Evolutionary conservation across 2,329 filamentous ascomycete species (phyloP).

Genomic region (Aureobasidium zeae): DNA sequence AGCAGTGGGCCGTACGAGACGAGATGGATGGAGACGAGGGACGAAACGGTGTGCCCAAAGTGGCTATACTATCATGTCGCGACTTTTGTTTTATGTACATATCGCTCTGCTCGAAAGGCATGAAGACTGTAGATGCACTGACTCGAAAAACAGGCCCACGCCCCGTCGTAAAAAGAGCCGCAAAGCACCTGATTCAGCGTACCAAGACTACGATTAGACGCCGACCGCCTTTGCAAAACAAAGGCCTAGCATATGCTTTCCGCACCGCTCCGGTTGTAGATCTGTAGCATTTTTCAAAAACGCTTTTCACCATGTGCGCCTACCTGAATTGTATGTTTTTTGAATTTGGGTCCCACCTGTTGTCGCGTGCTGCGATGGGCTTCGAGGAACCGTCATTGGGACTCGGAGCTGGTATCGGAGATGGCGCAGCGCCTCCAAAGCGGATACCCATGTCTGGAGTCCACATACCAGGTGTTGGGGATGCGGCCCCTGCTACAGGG

Average conservation of each 20-base stretch:
- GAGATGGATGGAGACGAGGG: too few species aligned
- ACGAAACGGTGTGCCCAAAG: too few species aligned
- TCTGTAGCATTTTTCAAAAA: background rate
- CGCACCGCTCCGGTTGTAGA: background rate
- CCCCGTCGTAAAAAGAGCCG: too few species aligned
- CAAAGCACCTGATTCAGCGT: too few species aligned
- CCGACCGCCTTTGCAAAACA: too few species aligned
- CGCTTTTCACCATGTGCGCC: background rate
- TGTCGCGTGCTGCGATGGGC: conserved; percentile 23
- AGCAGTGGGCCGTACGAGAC: too few species aligned
- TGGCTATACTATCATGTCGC: too few species aligned
- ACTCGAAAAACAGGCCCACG: too few species aligned
- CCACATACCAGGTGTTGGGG: conserved; percentile 54
- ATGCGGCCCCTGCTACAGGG: conserved; percentile 17
- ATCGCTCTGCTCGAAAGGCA: too few species aligned
- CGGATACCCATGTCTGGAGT: conserved; percentile 71
- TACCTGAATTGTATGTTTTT: conserved; percentile 33
- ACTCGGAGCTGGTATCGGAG: background rate
- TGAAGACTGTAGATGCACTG: too few species aligned
- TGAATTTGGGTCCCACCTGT: conserved; percentile 31
- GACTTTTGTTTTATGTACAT: too few species aligned
- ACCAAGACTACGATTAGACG: too few species aligned
- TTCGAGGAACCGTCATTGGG: conserved; percentile 20
- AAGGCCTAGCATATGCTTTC: background rate
- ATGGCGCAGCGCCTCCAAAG: conserved; percentile 46